phyloP scores from a whole-genome alignment of 192 early-diverging fungal genomes.

The Cladochytrium replicatum region DNA sequence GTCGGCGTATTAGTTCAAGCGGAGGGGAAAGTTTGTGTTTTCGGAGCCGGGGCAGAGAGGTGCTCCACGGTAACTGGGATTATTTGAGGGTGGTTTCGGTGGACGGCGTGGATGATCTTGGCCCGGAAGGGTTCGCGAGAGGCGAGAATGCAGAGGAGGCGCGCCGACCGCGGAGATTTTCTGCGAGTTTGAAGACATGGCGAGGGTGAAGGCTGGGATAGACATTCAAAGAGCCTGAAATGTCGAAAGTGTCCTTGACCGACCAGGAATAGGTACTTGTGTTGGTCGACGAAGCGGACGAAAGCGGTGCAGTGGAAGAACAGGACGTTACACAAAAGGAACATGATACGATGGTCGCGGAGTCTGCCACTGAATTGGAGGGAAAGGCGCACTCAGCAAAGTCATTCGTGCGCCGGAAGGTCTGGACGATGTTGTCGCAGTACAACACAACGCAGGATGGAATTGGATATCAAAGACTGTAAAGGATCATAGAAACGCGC shows the following conservation, averaged over 20 bases:
- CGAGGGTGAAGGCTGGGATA: constrained; percentile 33
- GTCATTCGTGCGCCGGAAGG: constrained; percentile 46
- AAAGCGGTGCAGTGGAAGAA: constrained; percentile 32
- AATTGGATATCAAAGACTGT: too few relatives aligned
- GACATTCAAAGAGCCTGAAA: constrained; percentile 43
- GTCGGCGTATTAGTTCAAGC: constrained; percentile 62
- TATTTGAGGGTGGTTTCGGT: too few relatives aligned
- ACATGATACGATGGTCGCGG: too few relatives aligned
- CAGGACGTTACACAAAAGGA: constrained; percentile 33
- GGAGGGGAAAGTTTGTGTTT: constrained; percentile 51
- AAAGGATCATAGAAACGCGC: too few relatives aligned
- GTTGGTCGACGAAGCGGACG: constrained; percentile 44
- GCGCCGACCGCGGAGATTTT: constrained; percentile 41
- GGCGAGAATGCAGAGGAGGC: constrained; percentile 40
- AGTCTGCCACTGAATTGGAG: too few relatives aligned
- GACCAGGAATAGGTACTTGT: too few relatives aligned
- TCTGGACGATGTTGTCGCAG: constrained; percentile 53
- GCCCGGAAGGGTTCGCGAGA: constrained; percentile 48
- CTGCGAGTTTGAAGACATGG: constrained; percentile 42
- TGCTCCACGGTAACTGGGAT: too few relatives aligned
- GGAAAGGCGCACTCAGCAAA: constrained; percentile 33
- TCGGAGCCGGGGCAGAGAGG: constrained; percentile 22
- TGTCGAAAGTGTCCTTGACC: too few relatives aligned
- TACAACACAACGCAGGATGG: constrained; percentile 38
- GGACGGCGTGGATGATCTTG: constrained; percentile 48